These are phyloP conservation scores for Dovyalis caffra DNA, from an alignment of 345 rosid genomes.

Conservation along the genomic window DNA sequence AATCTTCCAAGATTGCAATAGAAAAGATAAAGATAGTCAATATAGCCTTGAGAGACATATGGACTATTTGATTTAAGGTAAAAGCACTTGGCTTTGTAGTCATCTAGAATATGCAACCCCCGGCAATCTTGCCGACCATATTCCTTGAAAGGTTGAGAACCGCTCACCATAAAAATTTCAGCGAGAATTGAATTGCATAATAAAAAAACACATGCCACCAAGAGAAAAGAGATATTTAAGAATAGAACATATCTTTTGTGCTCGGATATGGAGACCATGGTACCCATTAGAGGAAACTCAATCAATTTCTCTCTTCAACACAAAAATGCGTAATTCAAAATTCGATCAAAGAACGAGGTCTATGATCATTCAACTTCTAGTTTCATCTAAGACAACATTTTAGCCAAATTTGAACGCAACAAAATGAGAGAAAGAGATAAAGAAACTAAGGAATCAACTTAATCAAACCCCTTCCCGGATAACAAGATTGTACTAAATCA, in stretches of 20 bases:
- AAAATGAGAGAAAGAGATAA: neutral
- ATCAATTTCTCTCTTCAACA: neutral
- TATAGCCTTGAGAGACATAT: conserved; percentile 65
- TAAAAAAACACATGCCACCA: conserved; percentile 35
- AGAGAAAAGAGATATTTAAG: conserved; percentile 44
- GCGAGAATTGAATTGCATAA: conserved; percentile 20
- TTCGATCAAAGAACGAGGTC: conserved; percentile 6
- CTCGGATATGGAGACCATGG: conserved; percentile 10
- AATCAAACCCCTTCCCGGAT: neutral
- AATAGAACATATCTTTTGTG: conserved; percentile 26
- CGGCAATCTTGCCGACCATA: conserved; percentile 30
- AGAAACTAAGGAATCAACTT: neutral
- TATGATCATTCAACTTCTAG: neutral
- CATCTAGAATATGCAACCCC: conserved; percentile 32
- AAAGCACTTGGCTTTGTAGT: conserved; percentile 42
- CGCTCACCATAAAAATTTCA: conserved; percentile 14
- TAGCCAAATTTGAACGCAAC: neutral
- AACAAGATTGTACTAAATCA: neutral
- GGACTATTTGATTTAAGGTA: conserved; percentile 24
- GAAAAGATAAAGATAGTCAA: conserved; percentile 63
- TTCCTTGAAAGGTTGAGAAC: conserved; percentile 21
- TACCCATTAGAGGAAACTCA: conserved; percentile 30
- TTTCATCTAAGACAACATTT: neutral
- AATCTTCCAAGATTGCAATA: conserved; percentile 61
- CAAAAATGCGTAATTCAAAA: neutral